Percentiles rank a stretch among this genome's conserved stretches.
Conservation (phyloP, 805 yeast species). For the Pichia manshurica region DNA sequence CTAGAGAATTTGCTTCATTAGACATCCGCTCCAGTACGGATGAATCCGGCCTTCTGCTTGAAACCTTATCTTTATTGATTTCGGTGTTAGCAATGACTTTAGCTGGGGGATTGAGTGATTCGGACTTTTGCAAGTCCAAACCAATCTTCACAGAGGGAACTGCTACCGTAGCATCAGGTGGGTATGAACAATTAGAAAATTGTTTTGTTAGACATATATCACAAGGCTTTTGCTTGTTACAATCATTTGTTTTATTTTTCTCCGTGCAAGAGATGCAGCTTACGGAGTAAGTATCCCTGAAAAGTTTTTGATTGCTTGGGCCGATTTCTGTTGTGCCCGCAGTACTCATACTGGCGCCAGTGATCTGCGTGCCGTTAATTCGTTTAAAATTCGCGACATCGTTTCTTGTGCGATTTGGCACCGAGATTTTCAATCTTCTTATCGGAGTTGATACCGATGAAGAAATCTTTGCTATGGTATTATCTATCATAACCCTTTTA, state of each 20-base stretch:
- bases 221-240: conserved; percentile 14
- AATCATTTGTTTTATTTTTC: conserved; percentile 5
- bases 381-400: neutral
- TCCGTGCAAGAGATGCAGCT: conserved; percentile 14
- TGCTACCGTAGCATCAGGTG: conserved; percentile 9
- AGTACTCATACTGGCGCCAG: no score
- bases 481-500: neutral
- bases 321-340: neutral
- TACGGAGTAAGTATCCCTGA: conserved; percentile 4
- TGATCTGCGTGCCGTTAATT: no score
- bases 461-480: neutral
- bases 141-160: neutral
- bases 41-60: no score
- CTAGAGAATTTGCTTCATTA: no score
- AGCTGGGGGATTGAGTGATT: neutral
- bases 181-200: conserved; percentile 11
- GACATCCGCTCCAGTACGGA: no score
- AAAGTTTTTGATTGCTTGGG: conserved; percentile 6
- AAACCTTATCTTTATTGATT: no score
- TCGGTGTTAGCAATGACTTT: no score
- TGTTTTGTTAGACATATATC: conserved; percentile 13
- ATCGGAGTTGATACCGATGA: neutral
- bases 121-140: neutral
- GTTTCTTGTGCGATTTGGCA: neutral
- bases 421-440: neutral